Evolutionary conservation across 73 alveolate genomes (phyloP).

Genomic region (Stentor coeruleus): DNA sequence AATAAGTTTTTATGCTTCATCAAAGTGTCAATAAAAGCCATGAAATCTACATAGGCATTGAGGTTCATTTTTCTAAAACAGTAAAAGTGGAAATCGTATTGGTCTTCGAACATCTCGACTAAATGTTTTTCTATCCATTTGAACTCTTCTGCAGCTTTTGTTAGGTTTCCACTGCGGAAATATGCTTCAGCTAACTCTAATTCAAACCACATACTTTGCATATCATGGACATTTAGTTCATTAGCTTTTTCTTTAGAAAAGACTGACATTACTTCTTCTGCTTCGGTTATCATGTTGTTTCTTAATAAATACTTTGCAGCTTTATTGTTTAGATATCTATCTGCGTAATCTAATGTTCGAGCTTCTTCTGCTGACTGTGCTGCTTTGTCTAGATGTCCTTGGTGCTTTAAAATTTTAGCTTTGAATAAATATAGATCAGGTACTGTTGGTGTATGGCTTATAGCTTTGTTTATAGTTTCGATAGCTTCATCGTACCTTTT

Average conservation of each 20-base stretch:
- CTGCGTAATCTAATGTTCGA: constrained; percentile 78
- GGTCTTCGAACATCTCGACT: constrained; percentile 76
- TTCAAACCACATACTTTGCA: constrained; percentile 87
- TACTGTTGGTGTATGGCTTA: constrained; percentile 84
- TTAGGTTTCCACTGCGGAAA: constrained; percentile 49
- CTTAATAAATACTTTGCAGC: constrained; percentile 61
- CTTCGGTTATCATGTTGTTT: constrained; percentile 59
- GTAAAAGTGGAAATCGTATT: constrained; percentile 78
- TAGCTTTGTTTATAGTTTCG: constrained; percentile 63
- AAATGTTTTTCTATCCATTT: constrained; percentile 69
- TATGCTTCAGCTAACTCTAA: constrained; percentile 63
- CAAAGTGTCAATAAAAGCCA: constrained; percentile 40
- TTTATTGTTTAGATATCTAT: constrained; percentile 82
- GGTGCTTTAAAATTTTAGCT: constrained; percentile 68
- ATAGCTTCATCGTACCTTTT: constrained; percentile 73
- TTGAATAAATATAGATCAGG: constrained; percentile 71
- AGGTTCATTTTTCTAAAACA: constrained; percentile 67
- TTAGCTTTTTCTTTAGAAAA: constrained; percentile 68
- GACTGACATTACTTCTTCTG: constrained; percentile 70
- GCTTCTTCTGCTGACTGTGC: constrained; percentile 68
- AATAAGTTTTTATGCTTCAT: constrained; percentile 30
- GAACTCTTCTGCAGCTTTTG: constrained; percentile 68
- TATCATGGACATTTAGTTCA: constrained; percentile 72
- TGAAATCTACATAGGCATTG: constrained; percentile 43
- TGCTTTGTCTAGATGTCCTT: constrained; percentile 61